Percentiles rank a stretch among this genome's conserved stretches.
Evolutionary conservation across 805 yeast species (phyloP).

Genomic region (Blastobotrys chiropterorum): DNA sequence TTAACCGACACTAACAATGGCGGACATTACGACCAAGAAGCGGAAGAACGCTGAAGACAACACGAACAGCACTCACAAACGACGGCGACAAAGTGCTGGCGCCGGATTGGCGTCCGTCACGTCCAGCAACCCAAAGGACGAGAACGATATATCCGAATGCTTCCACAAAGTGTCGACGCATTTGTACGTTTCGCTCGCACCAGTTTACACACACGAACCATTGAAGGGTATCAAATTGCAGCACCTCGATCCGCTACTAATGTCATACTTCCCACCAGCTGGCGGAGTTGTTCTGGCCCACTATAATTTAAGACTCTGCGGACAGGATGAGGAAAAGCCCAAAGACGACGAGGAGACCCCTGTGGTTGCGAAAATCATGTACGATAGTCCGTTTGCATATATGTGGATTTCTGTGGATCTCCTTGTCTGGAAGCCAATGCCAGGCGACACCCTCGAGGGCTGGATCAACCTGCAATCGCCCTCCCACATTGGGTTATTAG

Average conservation of each 20-base stretch:
- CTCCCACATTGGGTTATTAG: slow-evolving; percentile 83
- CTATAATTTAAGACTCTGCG: slow-evolving; percentile 50
- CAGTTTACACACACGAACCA: slow-evolving; percentile 63
- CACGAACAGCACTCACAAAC: background rate
- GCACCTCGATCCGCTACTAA: slow-evolving; percentile 83
- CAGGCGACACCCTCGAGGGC: slow-evolving; percentile 86
- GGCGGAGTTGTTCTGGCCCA: slow-evolving; percentile 84
- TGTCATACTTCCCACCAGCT: slow-evolving; percentile 68
- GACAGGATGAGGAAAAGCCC: slow-evolving; percentile 31
- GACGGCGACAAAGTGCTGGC: background rate
- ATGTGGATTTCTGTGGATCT: slow-evolving; percentile 81
- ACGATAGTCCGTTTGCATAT: slow-evolving; percentile 82
- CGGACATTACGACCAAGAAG: background rate
- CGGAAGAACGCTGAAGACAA: background rate
- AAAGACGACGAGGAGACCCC: slow-evolving; percentile 34
- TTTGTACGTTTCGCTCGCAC: slow-evolving; percentile 83
- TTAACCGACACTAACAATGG: background rate
- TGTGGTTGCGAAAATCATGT: slow-evolving; percentile 59
- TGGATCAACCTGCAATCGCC: slow-evolving; percentile 88
- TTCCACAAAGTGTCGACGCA: slow-evolving; percentile 55
- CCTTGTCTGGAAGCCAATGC: slow-evolving; percentile 81
- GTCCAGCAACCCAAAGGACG: slow-evolving; percentile 22
- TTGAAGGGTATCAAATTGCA: slow-evolving; percentile 75
- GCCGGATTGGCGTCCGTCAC: background rate
- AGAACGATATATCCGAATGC: slow-evolving; percentile 46